phyloP scores from a whole-genome alignment of 139 green algal species.

The Eudorina sp. region DNA sequence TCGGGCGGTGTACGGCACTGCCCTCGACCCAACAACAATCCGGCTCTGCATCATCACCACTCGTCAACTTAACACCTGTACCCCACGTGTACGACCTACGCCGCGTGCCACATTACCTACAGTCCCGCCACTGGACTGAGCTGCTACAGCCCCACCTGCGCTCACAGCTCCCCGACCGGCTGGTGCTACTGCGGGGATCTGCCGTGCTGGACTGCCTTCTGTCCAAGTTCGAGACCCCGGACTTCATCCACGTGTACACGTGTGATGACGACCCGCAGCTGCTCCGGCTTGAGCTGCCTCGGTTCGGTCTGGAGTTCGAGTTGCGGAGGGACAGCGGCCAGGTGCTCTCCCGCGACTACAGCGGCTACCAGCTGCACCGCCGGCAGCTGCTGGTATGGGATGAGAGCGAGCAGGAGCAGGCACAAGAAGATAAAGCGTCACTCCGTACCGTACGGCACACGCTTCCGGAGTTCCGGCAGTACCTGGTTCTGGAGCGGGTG shows the following conservation, averaged over 20 bases:
- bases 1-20: slow-evolving; percentile 2
- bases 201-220: slow-evolving; percentile 36
- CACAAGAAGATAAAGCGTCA: too few species aligned
- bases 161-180: slow-evolving; percentile 37
- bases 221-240: slow-evolving; percentile 61
- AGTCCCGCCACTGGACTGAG: slow-evolving; percentile 9
- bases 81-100: slow-evolving; percentile 44
- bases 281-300: slow-evolving; percentile 28
- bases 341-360: slow-evolving; percentile 48
- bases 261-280: background rate
- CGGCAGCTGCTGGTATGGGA: slow-evolving; percentile 20
- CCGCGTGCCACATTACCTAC: slow-evolving; percentile 29
- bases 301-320: slow-evolving; percentile 70
- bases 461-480: slow-evolving; percentile 66
- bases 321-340: background rate
- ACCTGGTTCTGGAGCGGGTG: slow-evolving; percentile 64
- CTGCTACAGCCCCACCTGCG: background rate
- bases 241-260: slow-evolving; percentile 63
- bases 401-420: too few species aligned
- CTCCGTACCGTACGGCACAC: slow-evolving; percentile 48
- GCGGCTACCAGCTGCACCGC: slow-evolving; percentile 47
- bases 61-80: too few species aligned
- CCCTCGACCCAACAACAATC: background rate
- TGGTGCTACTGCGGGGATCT: slow-evolving; percentile 41
- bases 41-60: background rate